Evolutionary conservation across 2,329 filamentous ascomycete genomes (phyloP), one percentile per base, ranked within the genome.

Genomic region (Intubia oerlemansii): DNA sequence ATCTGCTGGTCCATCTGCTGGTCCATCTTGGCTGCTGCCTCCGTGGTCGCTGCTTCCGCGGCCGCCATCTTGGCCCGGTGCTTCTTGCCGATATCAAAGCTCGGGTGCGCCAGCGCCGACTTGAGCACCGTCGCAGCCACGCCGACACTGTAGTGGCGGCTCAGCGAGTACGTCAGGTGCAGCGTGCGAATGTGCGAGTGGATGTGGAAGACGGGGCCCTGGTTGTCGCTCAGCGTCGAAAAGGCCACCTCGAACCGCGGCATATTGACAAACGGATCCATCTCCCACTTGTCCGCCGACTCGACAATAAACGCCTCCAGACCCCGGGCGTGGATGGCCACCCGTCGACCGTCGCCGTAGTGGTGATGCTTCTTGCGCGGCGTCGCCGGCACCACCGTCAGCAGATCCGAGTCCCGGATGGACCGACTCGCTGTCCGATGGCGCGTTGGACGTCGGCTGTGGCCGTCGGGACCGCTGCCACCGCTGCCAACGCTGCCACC

Each of bases 261-360:
- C 34, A 98, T 57, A 23, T 69, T 77, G 38, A 95, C 49, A 44
- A 93, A 95, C 1, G 84, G 73, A 32, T 93, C 81, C 4, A 69
- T 56, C 45, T 93, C 82, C 49, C 82, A 75, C 36, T 70, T 76
- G 36, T 93, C 80, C 3, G 75, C 64, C 0, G 76, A 77, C 46
- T 98, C 88, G 27, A 95, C 73, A 27, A 95, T 77, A 41, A 88
- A 85, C 0, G 75, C 81, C 47, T 95, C 88, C 4, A 98, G 57
- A 1, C 81, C 81, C 35, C 78, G 70, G 21, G 78, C 66, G 44
- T 91, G 78, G 16, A 95, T 51, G 4, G 78, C 71, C 17, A 98
- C 53, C 18, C 80, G 71, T 34, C 88, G 66, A 2, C 84, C 84
- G 50, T 98, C 85, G 10, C 64, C 64, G 2, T 52, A 45, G n/a